Percentiles rank a stretch among this genome's conserved stretches.
phyloP scores from a whole-genome alignment of 139 green algal genomes.

The Picocystis salinarum region DNA sequence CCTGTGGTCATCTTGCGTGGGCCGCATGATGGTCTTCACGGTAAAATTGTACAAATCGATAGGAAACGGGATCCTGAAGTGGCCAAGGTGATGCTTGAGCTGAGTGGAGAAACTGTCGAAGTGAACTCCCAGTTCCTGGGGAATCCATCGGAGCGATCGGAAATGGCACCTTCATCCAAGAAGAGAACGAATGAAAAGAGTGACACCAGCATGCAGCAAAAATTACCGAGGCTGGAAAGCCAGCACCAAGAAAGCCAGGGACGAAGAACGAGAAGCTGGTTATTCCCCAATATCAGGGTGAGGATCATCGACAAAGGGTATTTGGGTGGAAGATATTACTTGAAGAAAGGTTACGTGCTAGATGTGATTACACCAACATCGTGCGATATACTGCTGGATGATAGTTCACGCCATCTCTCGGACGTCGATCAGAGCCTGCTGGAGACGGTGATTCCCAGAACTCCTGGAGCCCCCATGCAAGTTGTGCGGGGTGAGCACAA shows the following conservation, averaged over 20 bases:
- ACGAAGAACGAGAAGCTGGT: slow-evolving; percentile 5
- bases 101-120: slow-evolving; percentile 13
- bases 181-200: slow-evolving; percentile 1
- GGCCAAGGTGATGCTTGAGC: slow-evolving; percentile 12
- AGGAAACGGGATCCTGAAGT: slow-evolving; percentile 7
- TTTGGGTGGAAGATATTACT: slow-evolving; percentile 33
- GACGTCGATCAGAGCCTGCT: slow-evolving; percentile 30
- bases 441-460: slow-evolving; percentile 57
- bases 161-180: slow-evolving; percentile 2
- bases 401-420: slow-evolving; percentile 7
- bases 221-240: neutral
- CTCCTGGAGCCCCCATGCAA: slow-evolving; percentile 30
- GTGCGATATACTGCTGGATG: slow-evolving; percentile 42
- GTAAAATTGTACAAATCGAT: slow-evolving; percentile 8
- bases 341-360: slow-evolving; percentile 48
- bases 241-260: neutral
- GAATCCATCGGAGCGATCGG: neutral
- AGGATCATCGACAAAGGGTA: slow-evolving; percentile 47
- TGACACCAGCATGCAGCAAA: neutral
- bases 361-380: slow-evolving; percentile 36
- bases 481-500: slow-evolving; percentile 33
- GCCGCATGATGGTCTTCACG: slow-evolving; percentile 14
- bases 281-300: slow-evolving; percentile 23
- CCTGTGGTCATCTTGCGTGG: slow-evolving; percentile 18
- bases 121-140: slow-evolving; percentile 12